These are phyloP conservation scores for Nicotiana sylvestris DNA, from an alignment of 257 asterid species.

Conservation along the genomic window DNA sequence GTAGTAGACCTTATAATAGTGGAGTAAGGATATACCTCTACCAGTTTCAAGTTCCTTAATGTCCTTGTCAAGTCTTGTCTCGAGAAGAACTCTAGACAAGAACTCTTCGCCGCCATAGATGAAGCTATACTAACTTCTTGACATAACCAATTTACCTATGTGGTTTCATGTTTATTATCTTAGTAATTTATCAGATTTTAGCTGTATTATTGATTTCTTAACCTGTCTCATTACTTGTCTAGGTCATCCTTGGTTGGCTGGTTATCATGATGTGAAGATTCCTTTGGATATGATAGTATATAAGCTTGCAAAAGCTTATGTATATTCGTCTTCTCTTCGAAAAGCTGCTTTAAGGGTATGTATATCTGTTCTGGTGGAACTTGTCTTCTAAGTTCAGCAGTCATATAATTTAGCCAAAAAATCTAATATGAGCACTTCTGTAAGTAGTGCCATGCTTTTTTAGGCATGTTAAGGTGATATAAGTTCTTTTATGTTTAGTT, in stretches of 20 bases:
- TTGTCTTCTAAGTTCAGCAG: neutral
- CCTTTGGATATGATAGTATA: constrained; percentile 82
- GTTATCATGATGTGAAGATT: constrained; percentile 69
- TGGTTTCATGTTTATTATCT: neutral
- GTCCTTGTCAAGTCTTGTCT: neutral
- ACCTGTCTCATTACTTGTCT: constrained; percentile 12
- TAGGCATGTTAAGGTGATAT: neutral
- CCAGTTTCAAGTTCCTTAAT: neutral
- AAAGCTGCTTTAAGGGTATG: constrained; percentile 87
- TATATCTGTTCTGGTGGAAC: constrained; percentile 7
- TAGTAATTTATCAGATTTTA: neutral
- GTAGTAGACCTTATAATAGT: neutral
- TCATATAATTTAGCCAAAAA: neutral
- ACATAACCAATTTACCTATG: neutral
- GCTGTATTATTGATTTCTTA: constrained; percentile 5
- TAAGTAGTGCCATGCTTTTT: neutral
- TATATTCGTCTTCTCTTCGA: constrained; percentile 78
- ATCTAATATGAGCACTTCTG: neutral
- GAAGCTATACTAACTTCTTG: neutral
- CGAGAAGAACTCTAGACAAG: neutral
- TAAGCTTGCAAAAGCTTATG: constrained; percentile 80
- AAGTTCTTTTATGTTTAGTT: neutral
- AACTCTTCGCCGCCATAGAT: neutral
- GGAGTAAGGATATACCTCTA: neutral
- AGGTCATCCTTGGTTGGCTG: constrained; percentile 99